Percentiles rank a stretch among this genome's conserved stretches.
These are phyloP conservation scores for Talinum fruticosum DNA, from an alignment of 148 eudicot species.

Conservation along the genomic window DNA sequence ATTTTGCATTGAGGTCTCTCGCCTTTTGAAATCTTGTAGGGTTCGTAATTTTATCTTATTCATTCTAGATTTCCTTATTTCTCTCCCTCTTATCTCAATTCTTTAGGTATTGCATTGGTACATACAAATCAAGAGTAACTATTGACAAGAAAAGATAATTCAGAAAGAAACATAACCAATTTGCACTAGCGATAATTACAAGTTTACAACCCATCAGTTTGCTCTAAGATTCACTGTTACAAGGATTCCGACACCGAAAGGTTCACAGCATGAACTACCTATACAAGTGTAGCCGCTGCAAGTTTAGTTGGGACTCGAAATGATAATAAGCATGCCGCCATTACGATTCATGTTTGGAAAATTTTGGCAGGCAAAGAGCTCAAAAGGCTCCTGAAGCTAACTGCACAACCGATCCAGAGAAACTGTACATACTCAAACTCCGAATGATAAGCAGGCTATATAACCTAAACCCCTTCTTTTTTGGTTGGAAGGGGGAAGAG, in stretches of 20 bases:
- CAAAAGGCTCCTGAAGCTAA: neutral
- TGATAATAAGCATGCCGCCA: neutral
- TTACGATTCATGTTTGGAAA: neutral
- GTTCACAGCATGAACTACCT: neutral
- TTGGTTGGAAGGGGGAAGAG: neutral
- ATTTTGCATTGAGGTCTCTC: neutral
- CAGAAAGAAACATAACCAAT: too few relatives aligned
- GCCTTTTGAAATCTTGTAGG: too few relatives aligned
- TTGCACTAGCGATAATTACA: too few relatives aligned
- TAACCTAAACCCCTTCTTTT: neutral
- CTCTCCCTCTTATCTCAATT: too few relatives aligned
- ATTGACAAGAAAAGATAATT: too few relatives aligned
- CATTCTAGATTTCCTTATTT: too few relatives aligned
- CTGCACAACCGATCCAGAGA: conserved; percentile 13
- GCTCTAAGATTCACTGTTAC: neutral
- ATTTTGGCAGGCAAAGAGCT: neutral
- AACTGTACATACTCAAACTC: conserved; percentile 16
- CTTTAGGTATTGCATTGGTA: neutral
- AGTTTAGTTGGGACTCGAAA: neutral
- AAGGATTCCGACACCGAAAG: neutral
- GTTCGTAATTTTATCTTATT: too few relatives aligned
- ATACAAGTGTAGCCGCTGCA: conserved; percentile 6
- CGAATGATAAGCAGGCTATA: neutral
- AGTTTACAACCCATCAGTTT: neutral
- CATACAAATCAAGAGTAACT: neutral